Base-by-base conservation (phyloP, 1,284 basidiomycete species). In the Cutaneotrichosporon daszewskae region DNA sequence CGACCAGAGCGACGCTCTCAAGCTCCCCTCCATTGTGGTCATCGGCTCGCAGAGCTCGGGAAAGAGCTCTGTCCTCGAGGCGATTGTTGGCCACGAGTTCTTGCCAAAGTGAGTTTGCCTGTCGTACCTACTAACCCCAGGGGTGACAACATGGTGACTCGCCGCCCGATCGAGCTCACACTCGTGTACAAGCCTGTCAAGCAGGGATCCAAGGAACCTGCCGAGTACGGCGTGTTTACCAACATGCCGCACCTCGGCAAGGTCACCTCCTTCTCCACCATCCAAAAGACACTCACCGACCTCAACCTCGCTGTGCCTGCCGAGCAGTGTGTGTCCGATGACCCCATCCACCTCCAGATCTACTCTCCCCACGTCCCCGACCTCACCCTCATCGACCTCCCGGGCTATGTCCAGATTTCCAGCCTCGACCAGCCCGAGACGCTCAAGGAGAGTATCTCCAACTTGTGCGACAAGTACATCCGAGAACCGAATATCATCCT, bases 131-230 rank as follows among this genome's bases (percentile, higher is more conserved):
- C 28, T 37, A 29, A 18, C 40, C 33, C 9, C 62, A 95, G 90
- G 74, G 94, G 94, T 46, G 86, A 92, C 71, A 98, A 98, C 71
- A 99, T 99, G 95, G 95, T 98, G 34, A 99, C 94, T 1, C 86
- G 94, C 3, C 83, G 94, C 37, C 95, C 94, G 1, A 95, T 99
- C 60, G 94, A 99, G 67, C 80, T 98, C 45, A 98, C 94, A 0
- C 83, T 99, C 38, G 84, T 98, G 48, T 88, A 98, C 65, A 95
- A 87, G 0, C 86, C 87, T 13, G 63, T 71, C 8, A 67, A 74
- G 8, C 74, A 73, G 11, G 57, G 62, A 1, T 60, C 79, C 4
- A 75, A 78, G 26, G 71, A 75, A n/a, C 79, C 83, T 4, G 72
- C 76, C 22, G 92, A 96, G 66, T 97, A 92, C 57, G 91, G 90